These are phyloP conservation scores for Nicotiana paniculata DNA, from an alignment of 257 asterid species.

Conservation along the genomic window DNA sequence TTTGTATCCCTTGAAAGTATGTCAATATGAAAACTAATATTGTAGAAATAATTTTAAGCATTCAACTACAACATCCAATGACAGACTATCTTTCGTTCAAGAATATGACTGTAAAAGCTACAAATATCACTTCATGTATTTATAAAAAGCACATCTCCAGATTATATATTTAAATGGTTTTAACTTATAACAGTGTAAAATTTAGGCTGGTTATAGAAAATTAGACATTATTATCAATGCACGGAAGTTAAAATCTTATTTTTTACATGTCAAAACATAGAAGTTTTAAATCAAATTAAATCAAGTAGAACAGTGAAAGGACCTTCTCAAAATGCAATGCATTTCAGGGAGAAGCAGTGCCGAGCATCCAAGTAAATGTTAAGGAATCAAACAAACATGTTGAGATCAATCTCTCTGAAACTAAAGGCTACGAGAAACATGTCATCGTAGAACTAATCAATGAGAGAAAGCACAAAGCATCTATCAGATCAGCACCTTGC, in stretches of 20 bases:
- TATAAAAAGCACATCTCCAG: neutral
- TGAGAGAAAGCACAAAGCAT: conserved; percentile 24
- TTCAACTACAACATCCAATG: neutral
- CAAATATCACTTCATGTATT: neutral
- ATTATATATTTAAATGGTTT: neutral
- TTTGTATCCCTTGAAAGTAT: neutral
- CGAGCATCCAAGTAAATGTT: conserved; percentile 58
- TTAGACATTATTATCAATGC: too few species aligned
- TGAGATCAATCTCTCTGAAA: conserved; percentile 69
- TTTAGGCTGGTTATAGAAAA: too few species aligned
- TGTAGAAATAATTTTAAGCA: neutral
- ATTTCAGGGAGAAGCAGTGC: conserved; percentile 69
- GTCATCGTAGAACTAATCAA: conserved; percentile 65
- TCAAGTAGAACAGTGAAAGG: neutral
- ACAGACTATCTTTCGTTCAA: neutral
- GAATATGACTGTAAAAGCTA: neutral
- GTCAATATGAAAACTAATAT: neutral
- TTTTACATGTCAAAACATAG: too few species aligned
- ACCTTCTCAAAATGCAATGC: conserved; percentile 1
- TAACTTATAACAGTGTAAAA: too few species aligned
- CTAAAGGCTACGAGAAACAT: conserved; percentile 77
- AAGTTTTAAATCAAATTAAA: too few species aligned
- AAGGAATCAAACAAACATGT: conserved; percentile 54
- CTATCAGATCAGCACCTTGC: conserved; percentile 16
- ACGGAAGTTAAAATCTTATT: too few species aligned